Base-by-base conservation (phyloP, 2,329 filamentous ascomycete species). In the Cladosporium phlei region DNA sequence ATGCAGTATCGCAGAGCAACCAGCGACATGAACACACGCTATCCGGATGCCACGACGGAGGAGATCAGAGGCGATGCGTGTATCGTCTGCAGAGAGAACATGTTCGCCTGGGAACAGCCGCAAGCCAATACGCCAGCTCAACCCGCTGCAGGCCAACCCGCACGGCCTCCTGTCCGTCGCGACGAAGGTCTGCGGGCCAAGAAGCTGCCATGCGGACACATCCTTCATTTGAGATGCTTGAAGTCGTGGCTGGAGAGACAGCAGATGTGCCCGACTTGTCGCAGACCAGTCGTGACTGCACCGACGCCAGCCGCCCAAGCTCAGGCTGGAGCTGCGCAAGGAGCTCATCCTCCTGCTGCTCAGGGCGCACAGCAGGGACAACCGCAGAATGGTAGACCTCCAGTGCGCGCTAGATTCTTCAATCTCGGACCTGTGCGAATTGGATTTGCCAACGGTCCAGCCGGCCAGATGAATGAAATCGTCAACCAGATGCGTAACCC, bases 211-310 rank as follows among this genome's bases (percentile, higher is more conserved):
- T 98, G 93, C 66, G 90, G 91, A 4, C 93, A 98, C 62, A 93
- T 97, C 29, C 71, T 98, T 29, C 93, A 98, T 66, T 86, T 96
- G 55, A 85, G 89, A 38, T 98, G 93, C 65, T 78, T 98, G 48
- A 88, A 93, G 67, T 95, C 90, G 65, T 98, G 93, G 93, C 77
- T 98, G 21, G 93, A 98, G 71, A 78, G 93, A 54, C 93, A 98
- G 66, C 93, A 98, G 69, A 90, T 95, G 25, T 98, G 93, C 64
- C 93, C 93, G 5, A 98, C 89, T 2, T 98, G 93, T 65, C 82
- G 93, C 57, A 80, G 86, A 40, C 83, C 91, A 12, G 93, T 88
- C 28, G 76, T 66, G 22, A 50, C 59, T 17, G 50, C 54, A 9
- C 29, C 50, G n/a, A 19, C 50, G 10, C 39, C 56, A 38, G 29